A percentile compares a stretch with the other conserved stretches of the same genome.
Conservation (phyloP, 2,329 filamentous ascomycete genomes). For the Pseudogymnoascus sp. region DNA sequence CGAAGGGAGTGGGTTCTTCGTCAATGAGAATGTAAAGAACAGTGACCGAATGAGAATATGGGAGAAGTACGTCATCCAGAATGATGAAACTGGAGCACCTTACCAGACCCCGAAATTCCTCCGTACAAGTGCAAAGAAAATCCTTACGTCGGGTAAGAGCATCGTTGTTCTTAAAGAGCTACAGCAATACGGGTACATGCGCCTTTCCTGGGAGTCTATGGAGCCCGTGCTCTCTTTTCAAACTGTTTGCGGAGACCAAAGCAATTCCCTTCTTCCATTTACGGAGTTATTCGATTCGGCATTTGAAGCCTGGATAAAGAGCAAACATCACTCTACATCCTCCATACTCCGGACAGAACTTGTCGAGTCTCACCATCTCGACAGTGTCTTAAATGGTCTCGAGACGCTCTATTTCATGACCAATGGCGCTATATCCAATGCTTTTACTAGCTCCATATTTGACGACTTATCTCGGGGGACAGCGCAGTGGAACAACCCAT, state of each 20-base stretch:
- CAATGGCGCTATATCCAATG: constrained; percentile 60
- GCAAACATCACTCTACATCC: constrained; percentile 64
- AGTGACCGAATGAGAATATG: constrained; percentile 42
- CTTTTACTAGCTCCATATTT: constrained; percentile 64
- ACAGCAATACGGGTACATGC: constrained; percentile 40
- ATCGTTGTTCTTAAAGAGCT: constrained; percentile 74
- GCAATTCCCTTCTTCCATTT: constrained; percentile 55
- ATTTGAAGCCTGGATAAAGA: constrained; percentile 70
- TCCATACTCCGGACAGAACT: constrained; percentile 57
- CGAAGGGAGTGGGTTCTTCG: constrained; percentile 64
- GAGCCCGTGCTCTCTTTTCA: constrained; percentile 50
- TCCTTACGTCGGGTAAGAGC: constrained; percentile 84
- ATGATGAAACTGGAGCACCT: constrained; percentile 44
- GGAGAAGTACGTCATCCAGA: constrained; percentile 52
- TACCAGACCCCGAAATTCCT: constrained; percentile 70
- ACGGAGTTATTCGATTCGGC: constrained; percentile 63
- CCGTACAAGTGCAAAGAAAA: constrained; percentile 57
- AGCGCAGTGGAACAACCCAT: constrained; percentile 68
- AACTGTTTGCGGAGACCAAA: constrained; percentile 42
- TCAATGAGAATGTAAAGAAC: constrained; percentile 50
- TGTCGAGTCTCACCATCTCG: constrained; percentile 61
- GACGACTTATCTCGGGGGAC: constrained; percentile 59
- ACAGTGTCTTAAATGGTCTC: constrained; percentile 56
- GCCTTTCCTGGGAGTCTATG: constrained; percentile 26
- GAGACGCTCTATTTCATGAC: constrained; percentile 68